phyloP scores from a whole-genome alignment of 179 eudicot genomes.

The Amaranthus tricolor region DNA sequence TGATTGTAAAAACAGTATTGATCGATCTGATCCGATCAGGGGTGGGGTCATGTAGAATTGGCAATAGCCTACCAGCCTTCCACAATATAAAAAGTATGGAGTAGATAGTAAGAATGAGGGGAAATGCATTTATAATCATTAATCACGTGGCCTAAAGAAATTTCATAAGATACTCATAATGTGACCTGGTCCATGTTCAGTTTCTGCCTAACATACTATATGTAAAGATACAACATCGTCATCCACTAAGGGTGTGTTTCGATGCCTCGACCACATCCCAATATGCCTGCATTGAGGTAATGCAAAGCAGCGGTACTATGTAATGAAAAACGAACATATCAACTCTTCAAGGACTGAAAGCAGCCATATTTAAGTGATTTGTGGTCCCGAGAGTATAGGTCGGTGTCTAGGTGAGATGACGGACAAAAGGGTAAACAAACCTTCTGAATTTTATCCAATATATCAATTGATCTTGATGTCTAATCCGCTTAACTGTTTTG shows the following conservation, averaged over 20 bases:
- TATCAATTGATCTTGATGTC: slow-evolving; percentile 40
- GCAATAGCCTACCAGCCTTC: too few relatives aligned
- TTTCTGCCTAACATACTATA: slow-evolving; percentile 26
- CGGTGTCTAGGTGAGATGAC: not conserved
- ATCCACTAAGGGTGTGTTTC: slow-evolving; percentile 9
- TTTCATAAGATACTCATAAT: slow-evolving; percentile 25
- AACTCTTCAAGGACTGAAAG: slow-evolving; percentile 16
- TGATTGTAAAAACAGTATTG: too few relatives aligned
- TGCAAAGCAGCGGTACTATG: slow-evolving; percentile 17
- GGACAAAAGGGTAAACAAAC: not conserved
- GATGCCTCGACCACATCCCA: slow-evolving; percentile 20
- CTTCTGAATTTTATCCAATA: not conserved
- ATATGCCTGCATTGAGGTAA: slow-evolving; percentile 22
- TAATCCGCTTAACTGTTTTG: slow-evolving; percentile 33
- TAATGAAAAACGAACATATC: slow-evolving; percentile 17
- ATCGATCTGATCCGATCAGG: too few relatives aligned
- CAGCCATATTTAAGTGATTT: slow-evolving; percentile 6
- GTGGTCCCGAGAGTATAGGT: slow-evolving; percentile 10
- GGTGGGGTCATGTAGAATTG: too few relatives aligned
- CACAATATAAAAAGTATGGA: too few relatives aligned
- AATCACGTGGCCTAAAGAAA: slow-evolving; percentile 23
- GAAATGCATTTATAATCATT: slow-evolving; percentile 8
- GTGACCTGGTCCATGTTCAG: slow-evolving; percentile 16
- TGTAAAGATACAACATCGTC: slow-evolving; percentile 23
- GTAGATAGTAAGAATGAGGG: slow-evolving; percentile 4